A percentile compares a stretch with the other conserved stretches of the same genome.
These are phyloP conservation scores for Pleurotus giganteus DNA, from an alignment of 768 basidiomycete species.

Conservation along the genomic window DNA sequence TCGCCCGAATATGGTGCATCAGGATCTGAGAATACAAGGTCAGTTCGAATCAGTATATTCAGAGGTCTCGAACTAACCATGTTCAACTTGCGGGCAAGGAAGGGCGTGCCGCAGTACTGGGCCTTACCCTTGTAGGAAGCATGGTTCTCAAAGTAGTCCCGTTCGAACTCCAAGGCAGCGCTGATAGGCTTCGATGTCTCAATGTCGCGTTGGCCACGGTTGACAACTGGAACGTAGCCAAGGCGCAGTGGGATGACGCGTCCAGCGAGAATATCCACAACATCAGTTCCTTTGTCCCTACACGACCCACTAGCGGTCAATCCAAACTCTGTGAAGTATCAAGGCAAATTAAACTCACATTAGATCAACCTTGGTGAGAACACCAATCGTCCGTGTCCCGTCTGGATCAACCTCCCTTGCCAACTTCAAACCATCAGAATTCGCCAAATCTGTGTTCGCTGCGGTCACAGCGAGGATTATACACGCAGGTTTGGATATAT, in stretches of 20 bases:
- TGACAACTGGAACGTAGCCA: slow-evolving; percentile 98
- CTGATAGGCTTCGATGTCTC: slow-evolving; percentile 84
- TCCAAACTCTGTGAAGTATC: neutral
- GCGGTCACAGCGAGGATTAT: slow-evolving; percentile 96
- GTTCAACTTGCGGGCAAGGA: slow-evolving; percentile 92
- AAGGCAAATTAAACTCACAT: slow-evolving; percentile 60
- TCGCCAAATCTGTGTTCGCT: slow-evolving; percentile 96
- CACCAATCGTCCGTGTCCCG: slow-evolving; percentile 95
- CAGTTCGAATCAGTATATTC: too few relatives aligned
- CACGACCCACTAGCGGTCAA: neutral
- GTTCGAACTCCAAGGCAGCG: slow-evolving; percentile 84
- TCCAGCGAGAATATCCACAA: slow-evolving; percentile 97
- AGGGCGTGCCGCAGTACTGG: slow-evolving; percentile 96
- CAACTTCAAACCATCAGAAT: slow-evolving; percentile 96
- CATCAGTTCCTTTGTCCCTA: slow-evolving; percentile 97
- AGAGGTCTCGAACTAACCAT: slow-evolving; percentile 67
- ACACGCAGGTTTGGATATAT: slow-evolving; percentile 92
- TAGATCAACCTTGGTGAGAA: slow-evolving; percentile 95
- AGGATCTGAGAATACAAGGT: slow-evolving; percentile 62
- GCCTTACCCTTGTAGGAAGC: slow-evolving; percentile 90
- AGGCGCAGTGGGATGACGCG: slow-evolving; percentile 94
- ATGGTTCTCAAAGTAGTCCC: slow-evolving; percentile 93
- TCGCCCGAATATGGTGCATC: slow-evolving; percentile 98
- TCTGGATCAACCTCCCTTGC: slow-evolving; percentile 97
- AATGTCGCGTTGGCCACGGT: slow-evolving; percentile 97